phyloP scores from a whole-genome alignment of 768 basidiomycete genomes.

The Mycena sanguinolenta region DNA sequence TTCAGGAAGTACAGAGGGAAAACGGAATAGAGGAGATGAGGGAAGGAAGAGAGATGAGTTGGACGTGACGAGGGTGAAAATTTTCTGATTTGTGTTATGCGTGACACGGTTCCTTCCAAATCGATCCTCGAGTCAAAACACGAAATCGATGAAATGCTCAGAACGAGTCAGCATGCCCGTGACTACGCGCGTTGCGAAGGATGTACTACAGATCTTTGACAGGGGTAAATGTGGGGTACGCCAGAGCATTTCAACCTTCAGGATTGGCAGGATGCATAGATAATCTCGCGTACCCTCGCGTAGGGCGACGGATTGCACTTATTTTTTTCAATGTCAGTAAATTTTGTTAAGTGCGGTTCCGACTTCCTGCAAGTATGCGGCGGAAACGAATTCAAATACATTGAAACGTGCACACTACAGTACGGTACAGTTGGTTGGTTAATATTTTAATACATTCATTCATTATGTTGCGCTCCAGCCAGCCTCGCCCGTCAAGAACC shows the following conservation, averaged over 20 bases:
- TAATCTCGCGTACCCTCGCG: too few species aligned
- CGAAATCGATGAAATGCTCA: neutral
- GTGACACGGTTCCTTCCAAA: constrained; percentile 5
- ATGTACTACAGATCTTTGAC: too few species aligned
- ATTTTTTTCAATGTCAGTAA: too few species aligned
- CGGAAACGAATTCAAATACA: constrained; percentile 23
- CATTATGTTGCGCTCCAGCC: constrained; percentile 71
- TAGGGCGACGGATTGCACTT: too few species aligned
- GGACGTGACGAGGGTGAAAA: constrained; percentile 47
- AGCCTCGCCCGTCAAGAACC: constrained; percentile 82
- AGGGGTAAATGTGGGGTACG: too few species aligned
- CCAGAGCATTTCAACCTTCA: too few species aligned
- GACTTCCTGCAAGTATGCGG: too few species aligned
- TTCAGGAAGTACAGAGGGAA: constrained; percentile 49
- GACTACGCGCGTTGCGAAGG: too few species aligned
- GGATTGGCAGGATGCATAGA: too few species aligned
- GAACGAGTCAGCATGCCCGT: too few species aligned
- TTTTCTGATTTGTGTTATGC: constrained; percentile 60
- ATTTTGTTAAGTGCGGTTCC: too few species aligned
- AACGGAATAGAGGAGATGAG: constrained; percentile 54
- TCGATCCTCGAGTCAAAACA: constrained; percentile 5
- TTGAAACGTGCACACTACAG: constrained; percentile 21
- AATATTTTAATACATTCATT: constrained; percentile 44
- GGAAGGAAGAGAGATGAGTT: constrained; percentile 59
- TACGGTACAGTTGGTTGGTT: constrained; percentile 23